These are phyloP conservation scores for Phytophthora tubulina DNA, from an alignment of 352 stramenopile genomes.

Conservation along the genomic window DNA sequence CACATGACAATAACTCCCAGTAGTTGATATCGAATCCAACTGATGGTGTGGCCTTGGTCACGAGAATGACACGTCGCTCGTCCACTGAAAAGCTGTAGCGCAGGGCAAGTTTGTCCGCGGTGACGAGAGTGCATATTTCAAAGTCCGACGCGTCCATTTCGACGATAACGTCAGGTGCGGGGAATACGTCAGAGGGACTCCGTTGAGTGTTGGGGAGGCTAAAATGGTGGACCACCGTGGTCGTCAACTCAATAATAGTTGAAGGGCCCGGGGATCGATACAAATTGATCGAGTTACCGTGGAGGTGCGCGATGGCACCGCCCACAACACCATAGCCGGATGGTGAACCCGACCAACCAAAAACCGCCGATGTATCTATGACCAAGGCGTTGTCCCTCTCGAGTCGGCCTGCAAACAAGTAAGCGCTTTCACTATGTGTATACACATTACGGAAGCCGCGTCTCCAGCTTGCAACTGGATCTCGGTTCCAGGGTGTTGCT, in stretches of 20 bases:
- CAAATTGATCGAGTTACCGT: background rate
- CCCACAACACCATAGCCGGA: conserved; percentile 24
- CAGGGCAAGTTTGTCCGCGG: background rate
- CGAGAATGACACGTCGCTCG: background rate
- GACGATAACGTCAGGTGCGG: conserved; percentile 11
- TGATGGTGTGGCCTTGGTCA: background rate
- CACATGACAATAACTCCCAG: conserved; percentile 27
- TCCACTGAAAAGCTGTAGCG: background rate
- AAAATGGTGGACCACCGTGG: conserved; percentile 19
- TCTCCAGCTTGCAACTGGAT: background rate
- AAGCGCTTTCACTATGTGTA: conserved; percentile 12
- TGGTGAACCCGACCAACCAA: conserved; percentile 8
- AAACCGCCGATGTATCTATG: conserved; percentile 34
- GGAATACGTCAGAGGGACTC: conserved; percentile 20
- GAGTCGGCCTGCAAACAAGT: conserved; percentile 12
- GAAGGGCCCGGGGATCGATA: background rate
- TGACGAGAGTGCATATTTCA: conserved; percentile 10
- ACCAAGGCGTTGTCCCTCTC: conserved; percentile 20
- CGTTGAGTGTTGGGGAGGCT: conserved; percentile 16
- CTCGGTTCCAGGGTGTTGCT: background rate
- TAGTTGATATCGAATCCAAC: conserved; percentile 40
- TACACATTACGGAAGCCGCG: background rate
- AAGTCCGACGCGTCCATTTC: conserved; percentile 27
- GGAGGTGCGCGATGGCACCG: background rate
- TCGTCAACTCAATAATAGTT: conserved; percentile 11